Evolutionary conservation across 108 stramenopile species (phyloP).

Genomic region (Cyclotella distinguenda): DNA sequence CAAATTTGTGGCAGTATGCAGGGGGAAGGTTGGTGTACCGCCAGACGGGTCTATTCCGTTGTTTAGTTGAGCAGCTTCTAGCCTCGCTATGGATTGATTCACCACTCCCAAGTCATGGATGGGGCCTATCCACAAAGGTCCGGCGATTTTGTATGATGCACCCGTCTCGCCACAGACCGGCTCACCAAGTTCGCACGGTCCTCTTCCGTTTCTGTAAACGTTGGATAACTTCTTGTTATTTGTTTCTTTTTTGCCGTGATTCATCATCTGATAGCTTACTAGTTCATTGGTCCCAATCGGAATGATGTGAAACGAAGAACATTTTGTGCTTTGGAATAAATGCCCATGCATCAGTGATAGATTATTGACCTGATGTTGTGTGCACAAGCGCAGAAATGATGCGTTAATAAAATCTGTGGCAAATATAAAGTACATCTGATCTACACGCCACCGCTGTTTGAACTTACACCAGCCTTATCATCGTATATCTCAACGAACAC

Average conservation of each 20-base stretch:
- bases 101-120: slow-evolving; percentile 90
- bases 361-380: slow-evolving; percentile 46
- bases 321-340: slow-evolving; percentile 92
- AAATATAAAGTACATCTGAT: too few species aligned
- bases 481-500: slow-evolving; percentile 95
- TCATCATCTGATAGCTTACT: slow-evolving; percentile 21
- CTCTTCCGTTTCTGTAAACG: slow-evolving; percentile 49
- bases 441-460: too few species aligned
- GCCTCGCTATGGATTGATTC: slow-evolving; percentile 62
- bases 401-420: too few species aligned
- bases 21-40: slow-evolving; percentile 37
- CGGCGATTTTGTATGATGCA: slow-evolving; percentile 84
- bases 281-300: slow-evolving; percentile 51
- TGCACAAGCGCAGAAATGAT: not conserved
- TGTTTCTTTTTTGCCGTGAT: slow-evolving; percentile 52
- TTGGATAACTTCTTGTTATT: slow-evolving; percentile 62
- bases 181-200: slow-evolving; percentile 36
- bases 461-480: slow-evolving; percentile 81
- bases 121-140: slow-evolving; percentile 95
- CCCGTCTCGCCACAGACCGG: slow-evolving; percentile 74
- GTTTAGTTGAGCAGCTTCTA: slow-evolving; percentile 44
- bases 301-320: slow-evolving; percentile 89
- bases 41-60: slow-evolving; percentile 36
- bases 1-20: slow-evolving; percentile 43
- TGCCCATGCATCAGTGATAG: slow-evolving; percentile 81